These are phyloP conservation scores for Cryptococcus wingfieldii DNA, from an alignment of 1,284 basidiomycete species.

Conservation along the genomic window DNA sequence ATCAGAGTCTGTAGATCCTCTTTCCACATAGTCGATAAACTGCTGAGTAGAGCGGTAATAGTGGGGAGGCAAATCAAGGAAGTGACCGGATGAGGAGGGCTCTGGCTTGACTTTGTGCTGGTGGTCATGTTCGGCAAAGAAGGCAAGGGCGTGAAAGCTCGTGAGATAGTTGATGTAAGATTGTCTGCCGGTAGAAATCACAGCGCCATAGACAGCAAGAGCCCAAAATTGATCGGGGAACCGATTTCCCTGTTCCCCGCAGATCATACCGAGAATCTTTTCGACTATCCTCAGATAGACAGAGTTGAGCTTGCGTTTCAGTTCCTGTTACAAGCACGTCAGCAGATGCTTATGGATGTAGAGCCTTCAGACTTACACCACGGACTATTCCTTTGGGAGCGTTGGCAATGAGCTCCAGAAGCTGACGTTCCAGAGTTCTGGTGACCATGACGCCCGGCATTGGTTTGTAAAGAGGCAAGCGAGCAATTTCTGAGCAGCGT, in stretches of 20 bases:
- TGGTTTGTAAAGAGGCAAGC: conserved; percentile 5
- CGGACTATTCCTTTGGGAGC: conserved; percentile 21
- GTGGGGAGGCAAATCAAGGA: no score
- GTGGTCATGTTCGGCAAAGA: no score
- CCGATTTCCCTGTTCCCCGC: conserved; percentile 15
- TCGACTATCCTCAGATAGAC: conserved; percentile 17
- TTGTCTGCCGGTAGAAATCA: no score
- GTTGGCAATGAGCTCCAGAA: conserved; percentile 13
- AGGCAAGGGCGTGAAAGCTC: no score
- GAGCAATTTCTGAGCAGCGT: conserved; percentile 4
- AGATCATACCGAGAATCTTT: conserved; percentile 23
- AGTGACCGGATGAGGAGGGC: conserved; percentile 4
- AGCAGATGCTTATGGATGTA: not conserved
- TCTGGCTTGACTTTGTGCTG: no score
- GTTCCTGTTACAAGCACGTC: not conserved
- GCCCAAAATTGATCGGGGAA: conserved; percentile 27
- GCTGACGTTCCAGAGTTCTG: conserved; percentile 24
- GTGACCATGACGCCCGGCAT: conserved; percentile 9
- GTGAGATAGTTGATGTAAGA: no score
- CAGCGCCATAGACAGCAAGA: conserved; percentile 19
- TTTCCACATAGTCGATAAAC: no score
- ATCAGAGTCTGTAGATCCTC: not conserved
- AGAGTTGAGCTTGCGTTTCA: conserved; percentile 5
- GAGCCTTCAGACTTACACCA: conserved; percentile 13
- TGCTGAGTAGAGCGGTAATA: no score